A percentile compares a stretch with the other conserved stretches of the same genome.
Evolutionary conservation across 805 yeast species (phyloP).

Genomic region (Wickerhamiella nectarea): DNA sequence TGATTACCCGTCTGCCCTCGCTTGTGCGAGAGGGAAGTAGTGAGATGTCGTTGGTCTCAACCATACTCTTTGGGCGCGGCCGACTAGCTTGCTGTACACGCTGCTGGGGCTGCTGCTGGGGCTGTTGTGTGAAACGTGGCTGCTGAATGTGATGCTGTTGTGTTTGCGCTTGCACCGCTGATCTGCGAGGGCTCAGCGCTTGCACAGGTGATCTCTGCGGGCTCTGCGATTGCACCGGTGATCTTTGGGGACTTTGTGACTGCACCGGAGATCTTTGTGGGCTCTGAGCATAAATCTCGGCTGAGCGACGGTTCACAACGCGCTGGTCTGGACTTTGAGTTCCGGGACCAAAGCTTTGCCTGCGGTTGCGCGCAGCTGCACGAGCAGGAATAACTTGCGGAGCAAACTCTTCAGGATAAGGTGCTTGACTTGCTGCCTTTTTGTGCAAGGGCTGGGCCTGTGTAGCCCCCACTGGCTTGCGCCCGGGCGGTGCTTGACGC

Average conservation of each 20-base stretch:
- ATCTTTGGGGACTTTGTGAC: not conserved
- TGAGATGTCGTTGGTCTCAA: conserved; percentile 16
- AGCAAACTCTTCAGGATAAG: conserved; percentile 7
- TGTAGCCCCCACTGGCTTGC: not conserved
- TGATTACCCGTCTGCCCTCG: conserved; percentile 41
- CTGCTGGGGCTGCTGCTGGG: conserved; percentile 5
- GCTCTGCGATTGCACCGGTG: not conserved
- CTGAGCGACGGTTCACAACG: conserved; percentile 5
- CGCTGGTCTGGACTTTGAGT: not conserved
- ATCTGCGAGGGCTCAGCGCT: too few species aligned
- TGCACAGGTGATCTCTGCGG: too few species aligned
- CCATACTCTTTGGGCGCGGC: conserved; percentile 6
- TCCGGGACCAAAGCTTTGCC: not conserved
- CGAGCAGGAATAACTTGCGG: conserved; percentile 4
- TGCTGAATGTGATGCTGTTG: not conserved
- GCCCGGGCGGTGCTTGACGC: conserved; percentile 5
- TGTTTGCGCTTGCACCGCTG: too few species aligned
- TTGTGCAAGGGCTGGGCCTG: not conserved
- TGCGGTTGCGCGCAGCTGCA: conserved; percentile 3
- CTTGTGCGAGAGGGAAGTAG: conserved; percentile 35
- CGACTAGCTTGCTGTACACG: not conserved
- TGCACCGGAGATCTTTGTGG: not conserved
- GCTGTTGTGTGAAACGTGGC: conserved; percentile 1
- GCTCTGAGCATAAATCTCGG: conserved; percentile 2
- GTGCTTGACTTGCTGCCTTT: not conserved